Evolutionary conservation across 495 filamentous ascomycete genomes (phyloP).

Genomic region (Aspergillus affinis): DNA sequence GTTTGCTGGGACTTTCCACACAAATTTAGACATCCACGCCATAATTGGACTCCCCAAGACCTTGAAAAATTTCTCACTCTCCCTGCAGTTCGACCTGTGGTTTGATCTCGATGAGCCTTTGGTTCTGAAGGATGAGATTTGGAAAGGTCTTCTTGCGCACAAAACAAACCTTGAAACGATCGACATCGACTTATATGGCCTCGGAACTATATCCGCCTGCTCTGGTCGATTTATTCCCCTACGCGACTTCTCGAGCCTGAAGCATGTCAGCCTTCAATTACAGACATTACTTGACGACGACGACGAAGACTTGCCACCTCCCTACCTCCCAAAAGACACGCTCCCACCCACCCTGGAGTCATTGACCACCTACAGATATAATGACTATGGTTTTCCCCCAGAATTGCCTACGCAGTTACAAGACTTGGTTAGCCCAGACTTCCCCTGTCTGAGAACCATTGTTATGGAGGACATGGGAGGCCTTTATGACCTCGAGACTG

Average conservation of each 20-base stretch:
- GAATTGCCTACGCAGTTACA: neutral
- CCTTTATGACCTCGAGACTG: neutral
- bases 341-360: neutral
- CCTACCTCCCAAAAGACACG: neutral
- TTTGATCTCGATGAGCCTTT: too few relatives aligned
- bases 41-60: neutral
- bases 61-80: too few relatives aligned
- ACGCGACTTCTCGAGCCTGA: neutral
- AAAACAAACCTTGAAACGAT: too few relatives aligned
- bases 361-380: neutral
- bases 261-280: neutral
- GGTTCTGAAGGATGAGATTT: too few relatives aligned
- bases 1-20: neutral
- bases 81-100: too few relatives aligned
- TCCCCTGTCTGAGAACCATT: conserved; percentile 1
- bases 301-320: neutral
- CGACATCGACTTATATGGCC: too few relatives aligned
- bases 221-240: too few relatives aligned
- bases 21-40: neutral
- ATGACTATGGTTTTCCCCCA: neutral
- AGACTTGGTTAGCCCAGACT: neutral
- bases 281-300: neutral
- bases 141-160: too few relatives aligned
- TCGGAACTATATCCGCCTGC: too few relatives aligned
- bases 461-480: too few relatives aligned